Evolutionary conservation across 148 eudicot species (phyloP).

Genomic region (Persicaria maculosa): DNA sequence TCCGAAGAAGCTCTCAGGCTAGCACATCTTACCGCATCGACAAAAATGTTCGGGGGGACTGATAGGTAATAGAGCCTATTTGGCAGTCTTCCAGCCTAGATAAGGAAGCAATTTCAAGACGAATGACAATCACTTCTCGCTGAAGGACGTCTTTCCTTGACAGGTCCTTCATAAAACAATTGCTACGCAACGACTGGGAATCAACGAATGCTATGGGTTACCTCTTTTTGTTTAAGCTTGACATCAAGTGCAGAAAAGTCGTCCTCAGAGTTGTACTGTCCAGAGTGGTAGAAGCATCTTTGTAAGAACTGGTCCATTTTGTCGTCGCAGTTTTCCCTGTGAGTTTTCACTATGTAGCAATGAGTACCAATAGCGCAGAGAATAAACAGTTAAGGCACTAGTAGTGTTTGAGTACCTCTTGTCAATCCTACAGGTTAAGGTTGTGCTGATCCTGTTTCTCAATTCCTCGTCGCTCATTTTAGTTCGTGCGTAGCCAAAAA

Average conservation of each 20-base stretch:
- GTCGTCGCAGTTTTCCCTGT: slow-evolving; percentile 79
- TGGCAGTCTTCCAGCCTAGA: slow-evolving; percentile 52
- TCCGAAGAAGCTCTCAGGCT: slow-evolving; percentile 51
- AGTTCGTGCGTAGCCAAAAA: slow-evolving; percentile 75
- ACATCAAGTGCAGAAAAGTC: slow-evolving; percentile 47
- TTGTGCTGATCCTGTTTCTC: slow-evolving; percentile 57
- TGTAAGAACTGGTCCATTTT: slow-evolving; percentile 59
- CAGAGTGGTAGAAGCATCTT: slow-evolving; percentile 75
- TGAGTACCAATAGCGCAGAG: background rate
- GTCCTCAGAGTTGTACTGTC: slow-evolving; percentile 56
- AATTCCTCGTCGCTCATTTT: slow-evolving; percentile 69
- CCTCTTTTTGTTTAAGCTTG: slow-evolving; percentile 68
- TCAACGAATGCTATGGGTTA: slow-evolving; percentile 9
- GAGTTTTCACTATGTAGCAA: slow-evolving; percentile 15
- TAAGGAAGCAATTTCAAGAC: background rate
- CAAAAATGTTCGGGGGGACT: slow-evolving; percentile 71
- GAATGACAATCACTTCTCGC: background rate
- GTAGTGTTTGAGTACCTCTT: slow-evolving; percentile 37
- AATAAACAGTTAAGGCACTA: background rate
- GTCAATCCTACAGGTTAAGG: slow-evolving; percentile 83
- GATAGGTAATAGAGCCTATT: slow-evolving; percentile 83
- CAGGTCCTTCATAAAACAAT: background rate
- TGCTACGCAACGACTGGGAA: background rate
- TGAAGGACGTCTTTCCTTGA: background rate
- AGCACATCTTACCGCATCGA: slow-evolving; percentile 69